Base-by-base conservation (phyloP, 208 protist species). In the Leishmania tropica region DNA sequence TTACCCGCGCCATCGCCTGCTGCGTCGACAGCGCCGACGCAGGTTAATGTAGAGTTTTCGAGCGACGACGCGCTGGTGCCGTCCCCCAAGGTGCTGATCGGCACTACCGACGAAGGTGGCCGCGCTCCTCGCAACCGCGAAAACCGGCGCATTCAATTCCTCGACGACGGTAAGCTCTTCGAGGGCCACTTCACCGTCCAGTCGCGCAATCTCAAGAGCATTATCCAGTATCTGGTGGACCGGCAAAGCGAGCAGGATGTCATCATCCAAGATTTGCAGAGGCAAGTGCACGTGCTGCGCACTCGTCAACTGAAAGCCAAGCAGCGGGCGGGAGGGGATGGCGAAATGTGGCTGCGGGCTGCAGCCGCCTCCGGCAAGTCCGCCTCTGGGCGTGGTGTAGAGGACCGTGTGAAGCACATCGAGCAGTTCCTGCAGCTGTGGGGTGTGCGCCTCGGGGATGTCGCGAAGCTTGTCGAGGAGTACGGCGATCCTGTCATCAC, bases 161-260 rank as follows among this genome's bases (percentile, higher is more conserved):
- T 88, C 5, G 94, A 97, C 84, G 94, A 97, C 80, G 94, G 93
- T 5, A 97, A 97, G 73, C 92, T 97, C 17, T 96, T 97, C 82
- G 94, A 97, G 82, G 94, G 94, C 56, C 94, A 97, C 79, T 92
- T 97, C 65, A 97, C 93, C 21, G 90, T 97, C 35, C 89, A 97
- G 85, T 92, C 94, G 21, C 87, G 87, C 47, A 93, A 87, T 78
- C 87, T 97, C 73, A 97, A 97, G 79, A 84, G 84, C 24, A 88
- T 97, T 54, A 92, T 97, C 42, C 93, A 97, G 84, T 88, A 93
- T 56, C 83, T 97, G 79, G 74, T 92, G 51, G 87, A 95, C 81
- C 84, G 88, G 21, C 90, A 95, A 68, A 89, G 79, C 37, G 94
- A 97, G 80, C 92, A 97, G 67, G 85, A 86, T 56, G 84, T 97